Base-by-base conservation (phyloP, 768 basidiomycete genomes). In the Asterophora parasitica region DNA sequence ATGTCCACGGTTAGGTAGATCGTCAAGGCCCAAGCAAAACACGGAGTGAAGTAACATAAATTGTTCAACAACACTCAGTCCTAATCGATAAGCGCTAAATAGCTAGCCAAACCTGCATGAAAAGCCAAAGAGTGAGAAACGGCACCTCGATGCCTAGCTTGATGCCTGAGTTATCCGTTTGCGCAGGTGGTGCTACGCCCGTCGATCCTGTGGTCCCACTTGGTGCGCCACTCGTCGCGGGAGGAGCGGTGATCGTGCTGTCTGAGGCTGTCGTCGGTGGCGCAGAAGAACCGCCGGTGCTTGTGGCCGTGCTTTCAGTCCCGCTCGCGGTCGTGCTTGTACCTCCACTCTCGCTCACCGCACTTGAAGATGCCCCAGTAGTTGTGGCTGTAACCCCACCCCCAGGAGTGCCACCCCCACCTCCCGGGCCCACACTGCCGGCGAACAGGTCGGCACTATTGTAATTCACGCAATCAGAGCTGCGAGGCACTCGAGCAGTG, bases 401-500 rank as follows among this genome's bases (percentile, higher is more conserved):
- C 7, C 42, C 37, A 9, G 30, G 30, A 3, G 23, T 5, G 7
- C 34, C 16, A 32, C 46, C 38, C 6, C 53, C 53, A 0, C 41
- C 35, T 17, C 50, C 53, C 7, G 46, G 32, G 19, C 27, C 46
- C n/a, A 54, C 53, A 12, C 42, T 51, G 16, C 49, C 56, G 19
- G 64, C 53, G 42, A 58, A 76, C 30, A 74, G 53, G 10, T 40
- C 48, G 9, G 65, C 47, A 45, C 66, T 68, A 16, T 54, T 50
- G 37, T 58, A 64, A n/a, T 49, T 42, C 28, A 54, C 48, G 56
- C 73, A 75, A 44, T 66, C 66, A 32, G 65, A 68, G 23, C 65
- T 67, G 8, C 64, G 56, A 2, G 72, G 72, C 5, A 71, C 63
- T 17, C 57, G 54, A 7, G 71, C 59, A 13, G 60, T 51, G 53